These are phyloP conservation scores for Clavispora fructus DNA, from an alignment of 805 yeast genomes.

Conservation along the genomic window DNA sequence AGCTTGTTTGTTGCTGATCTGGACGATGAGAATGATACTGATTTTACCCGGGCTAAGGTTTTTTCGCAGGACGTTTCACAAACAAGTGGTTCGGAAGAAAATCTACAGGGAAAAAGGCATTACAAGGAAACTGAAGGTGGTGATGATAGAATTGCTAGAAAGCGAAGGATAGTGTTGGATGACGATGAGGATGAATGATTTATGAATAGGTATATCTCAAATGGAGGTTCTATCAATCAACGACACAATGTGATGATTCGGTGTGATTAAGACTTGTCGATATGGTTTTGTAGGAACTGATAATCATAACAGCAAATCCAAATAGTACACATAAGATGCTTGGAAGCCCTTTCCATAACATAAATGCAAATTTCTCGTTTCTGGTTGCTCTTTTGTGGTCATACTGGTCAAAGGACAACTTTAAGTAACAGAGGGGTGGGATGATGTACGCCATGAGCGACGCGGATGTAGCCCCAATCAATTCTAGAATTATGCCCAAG, in stretches of 20 bases:
- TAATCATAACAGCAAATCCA: constrained; percentile 72
- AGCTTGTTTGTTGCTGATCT: constrained; percentile 12
- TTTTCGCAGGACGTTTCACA: background rate
- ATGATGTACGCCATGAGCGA: constrained; percentile 87
- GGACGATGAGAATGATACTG: constrained; percentile 12
- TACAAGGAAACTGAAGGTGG: background rate
- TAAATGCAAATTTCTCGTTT: constrained; percentile 23
- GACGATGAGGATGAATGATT: constrained; percentile 21
- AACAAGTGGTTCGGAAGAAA: background rate
- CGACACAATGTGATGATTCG: constrained; percentile 45
- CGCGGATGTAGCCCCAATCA: constrained; percentile 91
- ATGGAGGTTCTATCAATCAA: constrained; percentile 15
- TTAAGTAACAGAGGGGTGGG: constrained; percentile 80
- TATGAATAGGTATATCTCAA: background rate
- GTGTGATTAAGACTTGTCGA: constrained; percentile 34
- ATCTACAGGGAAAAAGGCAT: background rate
- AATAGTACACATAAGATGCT: constrained; percentile 58
- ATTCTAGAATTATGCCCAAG: constrained; percentile 80
- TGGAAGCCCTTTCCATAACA: constrained; percentile 45
- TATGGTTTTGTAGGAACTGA: constrained; percentile 76
- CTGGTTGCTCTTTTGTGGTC: constrained; percentile 23
- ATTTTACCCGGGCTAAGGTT: background rate
- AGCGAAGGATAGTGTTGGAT: constrained; percentile 19
- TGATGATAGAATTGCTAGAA: constrained; percentile 7
- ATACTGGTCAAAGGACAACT: constrained; percentile 46